Conservation (phyloP, 306 rosid genomes). For the Medicago arabica region DNA sequence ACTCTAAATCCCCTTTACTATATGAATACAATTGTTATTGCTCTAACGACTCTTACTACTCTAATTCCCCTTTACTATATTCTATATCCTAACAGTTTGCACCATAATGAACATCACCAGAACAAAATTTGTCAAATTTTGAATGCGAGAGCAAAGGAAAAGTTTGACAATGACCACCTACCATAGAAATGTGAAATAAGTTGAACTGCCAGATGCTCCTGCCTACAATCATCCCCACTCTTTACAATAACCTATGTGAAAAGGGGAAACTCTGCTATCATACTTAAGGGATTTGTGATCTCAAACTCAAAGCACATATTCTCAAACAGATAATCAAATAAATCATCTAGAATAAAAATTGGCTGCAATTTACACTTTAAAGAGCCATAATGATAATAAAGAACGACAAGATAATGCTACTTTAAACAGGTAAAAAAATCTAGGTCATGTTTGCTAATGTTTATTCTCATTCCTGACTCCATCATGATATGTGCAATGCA, state of each 20-base stretch:
- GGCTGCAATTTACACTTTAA: constrained; percentile 26
- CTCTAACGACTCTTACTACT: background rate
- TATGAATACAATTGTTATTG: background rate
- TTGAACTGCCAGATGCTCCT: constrained; percentile 98
- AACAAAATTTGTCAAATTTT: constrained; percentile 19
- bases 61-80: background rate
- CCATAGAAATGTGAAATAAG: constrained; percentile 97
- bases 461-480: constrained; percentile 15
- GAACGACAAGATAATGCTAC: constrained; percentile 12
- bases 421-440: constrained; percentile 10
- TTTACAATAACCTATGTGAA: constrained; percentile 82
- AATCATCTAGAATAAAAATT: constrained; percentile 32
- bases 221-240: constrained; percentile 98
- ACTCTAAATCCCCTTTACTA: background rate
- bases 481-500: constrained; percentile 3
- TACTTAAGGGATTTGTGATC: constrained; percentile 18
- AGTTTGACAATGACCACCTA: constrained; percentile 44
- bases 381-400: constrained; percentile 22
- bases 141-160: constrained; percentile 23
- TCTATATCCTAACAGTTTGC: constrained; percentile 18
- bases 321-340: constrained; percentile 21
- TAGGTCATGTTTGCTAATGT: constrained; percentile 32
- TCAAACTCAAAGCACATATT: constrained; percentile 32
- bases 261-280: constrained; percentile 28
- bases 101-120: constrained; percentile 3